A percentile compares a stretch with the other conserved stretches of the same genome.
Evolutionary conservation across 805 yeast genomes (phyloP).

Genomic region (Kuraishia hungarica): DNA sequence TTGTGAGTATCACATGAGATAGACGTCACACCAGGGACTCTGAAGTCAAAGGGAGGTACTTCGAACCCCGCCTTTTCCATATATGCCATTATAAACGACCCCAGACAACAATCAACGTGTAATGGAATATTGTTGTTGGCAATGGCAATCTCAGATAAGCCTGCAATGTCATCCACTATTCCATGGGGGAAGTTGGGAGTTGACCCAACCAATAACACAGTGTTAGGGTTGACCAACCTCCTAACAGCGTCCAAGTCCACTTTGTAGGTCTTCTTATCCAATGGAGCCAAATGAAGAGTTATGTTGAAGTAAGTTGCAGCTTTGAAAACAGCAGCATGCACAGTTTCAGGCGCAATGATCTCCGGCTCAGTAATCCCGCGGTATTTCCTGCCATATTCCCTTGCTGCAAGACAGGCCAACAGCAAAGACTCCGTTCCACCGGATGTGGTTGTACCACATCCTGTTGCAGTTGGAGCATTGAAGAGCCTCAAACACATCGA

Average conservation of each 20-base stretch:
- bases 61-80: constrained; percentile 53
- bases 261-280: constrained; percentile 58
- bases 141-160: constrained; percentile 57
- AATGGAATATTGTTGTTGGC: constrained; percentile 64
- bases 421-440: constrained; percentile 95
- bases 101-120: constrained; percentile 94
- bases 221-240: constrained; percentile 63
- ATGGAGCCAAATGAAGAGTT: constrained; percentile 69
- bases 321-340: constrained; percentile 93
- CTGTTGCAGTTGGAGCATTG: constrained; percentile 52
- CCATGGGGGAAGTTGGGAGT: constrained; percentile 99
- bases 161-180: constrained; percentile 80
- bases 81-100: constrained; percentile 84
- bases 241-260: constrained; percentile 60
- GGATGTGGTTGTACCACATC: constrained; percentile 78
- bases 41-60: constrained; percentile 67
- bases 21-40: constrained; percentile 89
- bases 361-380: constrained; percentile 69
- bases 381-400: constrained; percentile 56
- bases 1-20: constrained; percentile 99
- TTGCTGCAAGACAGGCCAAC: constrained; percentile 81
- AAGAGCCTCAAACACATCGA: constrained; percentile 78
- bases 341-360: constrained; percentile 79
- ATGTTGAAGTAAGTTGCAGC: constrained; percentile 89
- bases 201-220: constrained; percentile 81